phyloP scores from a whole-genome alignment of 208 protist genomes.

The Acanthamoeba triangularis region DNA sequence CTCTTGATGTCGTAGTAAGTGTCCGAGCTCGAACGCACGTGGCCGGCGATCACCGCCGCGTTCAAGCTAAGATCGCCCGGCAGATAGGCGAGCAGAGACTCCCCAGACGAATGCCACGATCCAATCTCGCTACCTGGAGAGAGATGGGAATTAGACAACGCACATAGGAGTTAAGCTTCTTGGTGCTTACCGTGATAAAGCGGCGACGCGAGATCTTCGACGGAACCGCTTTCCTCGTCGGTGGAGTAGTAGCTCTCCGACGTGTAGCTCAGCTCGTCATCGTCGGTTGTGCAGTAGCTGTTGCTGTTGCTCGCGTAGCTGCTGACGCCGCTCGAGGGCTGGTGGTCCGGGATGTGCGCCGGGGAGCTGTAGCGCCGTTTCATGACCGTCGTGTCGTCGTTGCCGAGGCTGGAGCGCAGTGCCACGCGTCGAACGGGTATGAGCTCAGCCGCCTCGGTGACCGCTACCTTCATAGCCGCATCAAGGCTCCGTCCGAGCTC shows the following conservation, averaged over 20 bases:
- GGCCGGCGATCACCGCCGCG: constrained; percentile 1
- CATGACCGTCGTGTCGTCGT: neutral
- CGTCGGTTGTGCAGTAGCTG: constrained; percentile 44
- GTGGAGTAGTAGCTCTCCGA: constrained; percentile 43
- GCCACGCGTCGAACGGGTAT: constrained; percentile 1
- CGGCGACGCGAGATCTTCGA: constrained; percentile 20
- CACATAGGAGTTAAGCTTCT: neutral
- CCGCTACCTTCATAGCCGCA: neutral
- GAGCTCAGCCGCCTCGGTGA: constrained; percentile 15
- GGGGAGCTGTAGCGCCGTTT: constrained; percentile 20
- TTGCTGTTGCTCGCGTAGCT: constrained; percentile 44
- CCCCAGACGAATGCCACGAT: constrained; percentile 1
- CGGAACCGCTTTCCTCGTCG: constrained; percentile 24
- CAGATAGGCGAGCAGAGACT: neutral
- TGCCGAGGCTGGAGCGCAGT: neutral
- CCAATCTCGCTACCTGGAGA: constrained; percentile 1
- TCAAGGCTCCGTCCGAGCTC: constrained; percentile 7
- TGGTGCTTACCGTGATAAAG: neutral
- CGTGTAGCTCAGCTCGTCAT: constrained; percentile 31
- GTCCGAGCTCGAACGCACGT: neutral
- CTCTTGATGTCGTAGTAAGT: constrained; percentile 58
- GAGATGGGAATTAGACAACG: neutral
- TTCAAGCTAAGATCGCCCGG: constrained; percentile 4
- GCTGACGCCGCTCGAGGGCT: constrained; percentile 1
- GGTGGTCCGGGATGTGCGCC: constrained; percentile 13